Conservation (phyloP, 2,329 filamentous ascomycete genomes). For the Claviceps digitariae region DNA sequence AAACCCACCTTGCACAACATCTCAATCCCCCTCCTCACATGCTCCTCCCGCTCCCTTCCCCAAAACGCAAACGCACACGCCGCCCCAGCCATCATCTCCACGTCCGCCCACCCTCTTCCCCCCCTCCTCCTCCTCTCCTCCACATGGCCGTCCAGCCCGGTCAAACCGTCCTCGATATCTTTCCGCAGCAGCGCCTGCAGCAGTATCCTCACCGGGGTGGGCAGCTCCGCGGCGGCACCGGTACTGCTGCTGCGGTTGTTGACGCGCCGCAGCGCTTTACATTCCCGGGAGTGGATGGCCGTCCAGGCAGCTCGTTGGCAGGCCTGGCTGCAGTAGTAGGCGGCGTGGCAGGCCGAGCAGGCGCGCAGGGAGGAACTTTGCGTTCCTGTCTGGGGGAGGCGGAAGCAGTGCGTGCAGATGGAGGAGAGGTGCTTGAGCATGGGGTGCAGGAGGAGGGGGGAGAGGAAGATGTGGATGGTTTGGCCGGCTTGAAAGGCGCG, state of each 20-base stretch:
- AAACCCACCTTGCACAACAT: constrained; percentile 38
- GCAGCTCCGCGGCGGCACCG: constrained; percentile 21
- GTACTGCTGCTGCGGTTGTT: constrained; percentile 5
- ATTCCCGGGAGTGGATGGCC: constrained; percentile 39
- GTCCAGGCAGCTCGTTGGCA: constrained; percentile 45
- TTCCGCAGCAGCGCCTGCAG: constrained; percentile 34
- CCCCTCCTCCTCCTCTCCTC: constrained; percentile 19
- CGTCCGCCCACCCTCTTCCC: constrained; percentile 33
- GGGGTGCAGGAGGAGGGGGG: constrained; percentile 32
- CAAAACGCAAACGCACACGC: constrained; percentile 24
- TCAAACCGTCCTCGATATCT: constrained; percentile 20
- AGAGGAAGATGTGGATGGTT: constrained; percentile 29
- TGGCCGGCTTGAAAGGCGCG: constrained; percentile 29
- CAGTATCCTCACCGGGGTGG: constrained; percentile 41
- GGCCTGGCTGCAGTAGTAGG: constrained; percentile 40
- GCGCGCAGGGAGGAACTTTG: constrained; percentile 17
- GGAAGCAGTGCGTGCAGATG: constrained; percentile 38
- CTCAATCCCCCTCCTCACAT: constrained; percentile 27
- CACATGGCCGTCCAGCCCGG: constrained; percentile 33
- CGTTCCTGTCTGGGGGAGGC: too few relatives aligned
- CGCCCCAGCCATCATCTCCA: constrained; percentile 33
- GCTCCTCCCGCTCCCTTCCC: constrained; percentile 18
- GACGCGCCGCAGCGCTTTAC: constrained; percentile 27
- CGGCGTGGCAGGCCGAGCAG: too few relatives aligned
- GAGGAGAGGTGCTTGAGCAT: constrained; percentile 25